Percentiles rank a stretch among this genome's conserved stretches.
phyloP scores from a whole-genome alignment of 495 filamentous ascomycete species.

The Amniculicola lignicola region DNA sequence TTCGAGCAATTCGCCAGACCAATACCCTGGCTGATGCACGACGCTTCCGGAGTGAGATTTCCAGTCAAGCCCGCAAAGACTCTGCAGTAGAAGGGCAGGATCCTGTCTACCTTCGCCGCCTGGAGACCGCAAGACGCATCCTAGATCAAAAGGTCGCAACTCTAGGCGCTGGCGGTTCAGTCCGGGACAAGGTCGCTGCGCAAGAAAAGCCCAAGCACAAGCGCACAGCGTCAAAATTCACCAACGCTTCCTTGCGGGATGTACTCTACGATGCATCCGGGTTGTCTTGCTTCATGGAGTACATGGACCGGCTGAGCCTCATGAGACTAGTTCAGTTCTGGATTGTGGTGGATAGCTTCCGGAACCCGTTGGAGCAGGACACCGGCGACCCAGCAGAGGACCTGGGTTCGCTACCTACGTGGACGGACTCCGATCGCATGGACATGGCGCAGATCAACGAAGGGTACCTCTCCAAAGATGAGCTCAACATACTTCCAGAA shows the following conservation, averaged over 20 bases:
- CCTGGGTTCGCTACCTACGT: constrained; percentile 61
- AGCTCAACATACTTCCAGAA: constrained; percentile 70
- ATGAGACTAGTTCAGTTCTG: constrained; percentile 96
- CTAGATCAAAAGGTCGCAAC: constrained; percentile 86
- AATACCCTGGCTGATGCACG: constrained; percentile 93
- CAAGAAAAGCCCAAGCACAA: constrained; percentile 30
- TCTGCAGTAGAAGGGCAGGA: constrained; percentile 74
- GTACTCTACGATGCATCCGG: constrained; percentile 83
- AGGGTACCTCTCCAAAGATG: constrained; percentile 76
- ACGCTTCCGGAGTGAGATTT: constrained; percentile 83
- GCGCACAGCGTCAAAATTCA: constrained; percentile 52
- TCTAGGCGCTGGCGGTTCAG: constrained; percentile 64
- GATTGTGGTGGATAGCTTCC: constrained; percentile 95
- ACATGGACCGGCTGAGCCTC: constrained; percentile 87
- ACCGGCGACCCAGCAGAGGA: constrained; percentile 63
- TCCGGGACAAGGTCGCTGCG: constrained; percentile 40
- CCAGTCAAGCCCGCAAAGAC: constrained; percentile 89
- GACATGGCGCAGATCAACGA: constrained; percentile 89
- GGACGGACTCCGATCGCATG: constrained; percentile 79
- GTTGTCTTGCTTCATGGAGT: constrained; percentile 98
- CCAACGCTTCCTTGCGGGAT: constrained; percentile 72
- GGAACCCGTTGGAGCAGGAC: constrained; percentile 94
- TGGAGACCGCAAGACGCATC: constrained; percentile 87
- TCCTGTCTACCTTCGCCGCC: constrained; percentile 74
- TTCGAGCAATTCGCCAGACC: constrained; percentile 81